Evolutionary conservation across 73 alveolate genomes (phyloP).

Genomic region (Paramecium bursaria): DNA sequence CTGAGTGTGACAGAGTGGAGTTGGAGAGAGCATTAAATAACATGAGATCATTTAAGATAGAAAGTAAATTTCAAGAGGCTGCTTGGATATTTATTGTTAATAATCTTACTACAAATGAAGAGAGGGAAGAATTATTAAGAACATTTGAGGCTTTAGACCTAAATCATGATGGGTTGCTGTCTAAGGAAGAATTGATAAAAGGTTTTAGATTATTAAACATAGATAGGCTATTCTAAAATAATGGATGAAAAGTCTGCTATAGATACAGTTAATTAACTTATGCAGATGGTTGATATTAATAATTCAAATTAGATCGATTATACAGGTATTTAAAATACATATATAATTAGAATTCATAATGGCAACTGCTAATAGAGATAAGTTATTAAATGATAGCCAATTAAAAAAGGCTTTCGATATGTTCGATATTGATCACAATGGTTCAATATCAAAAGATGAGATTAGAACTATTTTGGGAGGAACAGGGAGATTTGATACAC

Average conservation of each 20-base stretch:
- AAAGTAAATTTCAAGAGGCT: constrained; percentile 51
- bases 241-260: constrained; percentile 64
- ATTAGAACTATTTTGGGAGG: constrained; percentile 40
- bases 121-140: constrained; percentile 70
- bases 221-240: constrained; percentile 20
- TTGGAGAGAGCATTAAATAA: constrained; percentile 42
- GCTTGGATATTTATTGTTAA: constrained; percentile 73
- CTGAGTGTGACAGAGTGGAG: constrained; percentile 9
- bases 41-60: constrained; percentile 52
- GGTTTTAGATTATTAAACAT: no score
- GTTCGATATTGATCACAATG: constrained; percentile 71
- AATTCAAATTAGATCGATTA: constrained; percentile 66
- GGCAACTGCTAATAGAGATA: constrained; percentile 65
- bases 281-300: constrained; percentile 60
- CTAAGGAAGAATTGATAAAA: constrained; percentile 73
- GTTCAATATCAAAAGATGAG: constrained; percentile 54
- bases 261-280: constrained; percentile 61
- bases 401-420: constrained; percentile 56
- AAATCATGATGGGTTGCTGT: constrained; percentile 75
- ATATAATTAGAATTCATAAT: constrained; percentile 47
- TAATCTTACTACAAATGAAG: constrained; percentile 76
- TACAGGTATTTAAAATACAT: constrained; percentile 27
- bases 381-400: constrained; percentile 41
- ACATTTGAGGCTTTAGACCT: constrained; percentile 73
- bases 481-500: constrained; percentile 11